Base-by-base conservation (phyloP, 441 rosid genomes). In the Gossypium trilobum region DNA sequence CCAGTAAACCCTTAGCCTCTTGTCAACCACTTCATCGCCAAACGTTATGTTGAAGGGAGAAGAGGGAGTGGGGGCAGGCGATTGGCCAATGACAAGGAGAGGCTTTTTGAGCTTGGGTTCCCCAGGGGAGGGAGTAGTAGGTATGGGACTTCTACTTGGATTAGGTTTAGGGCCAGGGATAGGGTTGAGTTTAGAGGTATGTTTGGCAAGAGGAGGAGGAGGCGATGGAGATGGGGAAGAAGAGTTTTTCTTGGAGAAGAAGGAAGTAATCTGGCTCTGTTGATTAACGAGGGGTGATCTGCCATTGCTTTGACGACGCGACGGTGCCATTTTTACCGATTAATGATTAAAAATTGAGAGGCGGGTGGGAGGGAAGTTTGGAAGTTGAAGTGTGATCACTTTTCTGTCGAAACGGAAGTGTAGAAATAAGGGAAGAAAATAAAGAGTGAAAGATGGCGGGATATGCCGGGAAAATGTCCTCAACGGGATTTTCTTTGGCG, bases 1-100 rank as follows among this genome's bases (percentile, higher is more conserved):
- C 99, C 99, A 95, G 76, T 83, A 91, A 83, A 95, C 90, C 86
- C 82, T 84, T 74, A 95, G 69, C 78, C 89, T 81, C 88, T 75
- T 88, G 5, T 80, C 89, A 52, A 90, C 74, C 5, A 87, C 95
- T 81, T 91, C 96, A 7, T 77, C 81, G 0, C 87, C 95, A 76
- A 75, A 87, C 2, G 78, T 75, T 65, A 42, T 70, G 9, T 29
- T 79, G 14, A 66, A 23, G 19, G 82, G 72, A 31, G 78, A 71
- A 50, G 85, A 73, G 5, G 79, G 77, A 42, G 83, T 77, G 0
- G 81, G 80, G 20, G 85, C 79, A 7, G 87, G 85, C 0, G 84
- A 74, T 75, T 79, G 81, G 56, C 91, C 90, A 59, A 91, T 86
- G 64, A 95, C 84, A 44, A 89, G 89, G 8, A 86, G 80, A 0